Percentiles rank a stretch among this genome's conserved stretches.
These are phyloP conservation scores for Barnettozyma hawaiiensis DNA, from an alignment of 1,139 yeast species.

Conservation along the genomic window DNA sequence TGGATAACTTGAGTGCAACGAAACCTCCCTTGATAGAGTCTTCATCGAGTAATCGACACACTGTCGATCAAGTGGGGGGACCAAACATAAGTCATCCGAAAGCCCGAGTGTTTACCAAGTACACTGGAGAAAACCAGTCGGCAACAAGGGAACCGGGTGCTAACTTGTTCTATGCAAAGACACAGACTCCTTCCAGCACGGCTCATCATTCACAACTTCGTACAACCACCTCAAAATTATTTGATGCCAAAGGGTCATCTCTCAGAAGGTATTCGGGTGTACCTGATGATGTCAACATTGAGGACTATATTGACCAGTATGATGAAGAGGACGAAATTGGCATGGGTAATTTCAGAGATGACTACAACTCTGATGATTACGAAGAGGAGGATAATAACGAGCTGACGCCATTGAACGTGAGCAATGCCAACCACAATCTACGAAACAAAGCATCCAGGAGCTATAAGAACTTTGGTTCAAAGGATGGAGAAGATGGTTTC, in stretches of 20 bases:
- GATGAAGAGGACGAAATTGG: conserved; percentile 42
- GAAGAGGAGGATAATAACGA: conserved; percentile 23
- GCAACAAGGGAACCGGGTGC: conserved; percentile 20
- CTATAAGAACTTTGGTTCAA: conserved; percentile 25
- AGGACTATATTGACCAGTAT: conserved; percentile 44
- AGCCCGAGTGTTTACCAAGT: conserved; percentile 16
- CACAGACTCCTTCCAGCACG: background rate
- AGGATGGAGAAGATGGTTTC: conserved; percentile 11
- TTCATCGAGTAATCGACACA: background rate
- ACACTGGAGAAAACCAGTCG: conserved; percentile 15
- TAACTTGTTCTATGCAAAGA: conserved; percentile 1
- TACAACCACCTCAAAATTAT: conserved; percentile 65
- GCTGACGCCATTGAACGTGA: conserved; percentile 29
- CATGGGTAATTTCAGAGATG: conserved; percentile 27
- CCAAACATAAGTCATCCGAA: conserved; percentile 10
- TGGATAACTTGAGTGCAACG: background rate
- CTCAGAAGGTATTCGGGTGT: conserved; percentile 69
- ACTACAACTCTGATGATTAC: conserved; percentile 25
- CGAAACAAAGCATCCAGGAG: conserved; percentile 17
- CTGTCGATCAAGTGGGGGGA: conserved; percentile 4
- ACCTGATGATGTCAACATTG: conserved; percentile 62
- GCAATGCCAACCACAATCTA: conserved; percentile 31
- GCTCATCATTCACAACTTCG: conserved; percentile 35
- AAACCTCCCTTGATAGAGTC: background rate
- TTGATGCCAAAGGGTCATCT: conserved; percentile 66